Conservation (phyloP, 2,329 filamentous ascomycete genomes). For the Bertia moriformis region DNA sequence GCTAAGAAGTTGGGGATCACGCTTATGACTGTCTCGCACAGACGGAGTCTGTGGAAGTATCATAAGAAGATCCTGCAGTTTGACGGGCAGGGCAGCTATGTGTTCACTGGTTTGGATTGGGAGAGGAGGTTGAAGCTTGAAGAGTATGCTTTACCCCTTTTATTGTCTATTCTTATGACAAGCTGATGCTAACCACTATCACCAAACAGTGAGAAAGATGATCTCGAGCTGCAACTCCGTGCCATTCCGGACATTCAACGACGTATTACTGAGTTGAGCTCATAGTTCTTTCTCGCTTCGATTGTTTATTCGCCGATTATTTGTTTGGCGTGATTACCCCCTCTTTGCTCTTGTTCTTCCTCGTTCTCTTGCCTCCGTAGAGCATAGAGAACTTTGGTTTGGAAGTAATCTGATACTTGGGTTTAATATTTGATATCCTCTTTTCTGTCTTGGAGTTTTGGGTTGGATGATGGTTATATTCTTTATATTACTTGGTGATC, state of each 20-base stretch:
- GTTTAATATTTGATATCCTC: no score
- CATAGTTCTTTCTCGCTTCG: no score
- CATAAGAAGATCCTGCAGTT: conserved; percentile 91
- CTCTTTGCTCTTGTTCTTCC: no score
- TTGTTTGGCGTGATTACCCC: no score
- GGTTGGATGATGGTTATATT: no score
- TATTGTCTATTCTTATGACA: neutral
- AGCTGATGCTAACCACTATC: neutral
- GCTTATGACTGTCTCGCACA: conserved; percentile 89
- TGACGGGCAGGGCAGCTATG: conserved; percentile 79
- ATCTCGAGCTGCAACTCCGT: conserved; percentile 71
- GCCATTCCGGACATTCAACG: conserved; percentile 80
- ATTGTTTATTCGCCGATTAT: no score
- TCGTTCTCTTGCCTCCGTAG: no score
- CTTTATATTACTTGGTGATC: no score
- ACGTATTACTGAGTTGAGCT: conserved; percentile 69
- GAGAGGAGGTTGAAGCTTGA: conserved; percentile 73
- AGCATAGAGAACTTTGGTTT: no score
- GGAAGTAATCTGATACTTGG: no score
- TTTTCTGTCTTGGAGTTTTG: no score
- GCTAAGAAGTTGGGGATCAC: conserved; percentile 85
- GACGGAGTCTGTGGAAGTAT: conserved; percentile 89
- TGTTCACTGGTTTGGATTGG: conserved; percentile 82
- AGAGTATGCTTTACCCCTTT: conserved; percentile 29
- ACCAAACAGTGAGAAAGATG: conserved; percentile 60